These are phyloP conservation scores for Waitea zeae DNA, from an alignment of 1,284 basidiomycete genomes.

Conservation along the genomic window DNA sequence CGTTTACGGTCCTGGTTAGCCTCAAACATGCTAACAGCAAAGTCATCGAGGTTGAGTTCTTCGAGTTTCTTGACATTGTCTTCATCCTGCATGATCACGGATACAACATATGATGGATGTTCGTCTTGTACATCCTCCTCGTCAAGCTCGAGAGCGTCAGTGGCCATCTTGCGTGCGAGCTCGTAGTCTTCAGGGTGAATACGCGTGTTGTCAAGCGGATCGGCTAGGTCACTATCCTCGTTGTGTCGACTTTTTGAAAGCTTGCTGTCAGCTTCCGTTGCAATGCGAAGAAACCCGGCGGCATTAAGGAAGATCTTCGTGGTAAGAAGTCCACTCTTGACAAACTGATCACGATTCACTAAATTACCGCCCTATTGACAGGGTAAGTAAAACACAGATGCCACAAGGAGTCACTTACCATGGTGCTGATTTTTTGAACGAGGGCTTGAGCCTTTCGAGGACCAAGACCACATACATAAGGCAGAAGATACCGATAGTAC, in stretches of 20 bases:
- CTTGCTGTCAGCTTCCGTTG: constrained; percentile 47
- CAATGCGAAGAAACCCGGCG: constrained; percentile 80
- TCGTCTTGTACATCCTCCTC: constrained; percentile 88
- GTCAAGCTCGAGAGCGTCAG: constrained; percentile 89
- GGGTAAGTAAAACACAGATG: background rate
- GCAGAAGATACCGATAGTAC: constrained; percentile 80
- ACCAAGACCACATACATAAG: constrained; percentile 87
- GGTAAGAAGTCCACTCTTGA: constrained; percentile 64
- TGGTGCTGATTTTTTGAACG: constrained; percentile 62
- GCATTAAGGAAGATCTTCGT: constrained; percentile 85
- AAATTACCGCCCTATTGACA: constrained; percentile 60
- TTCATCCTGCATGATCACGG: constrained; percentile 70
- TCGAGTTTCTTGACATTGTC: constrained; percentile 73
- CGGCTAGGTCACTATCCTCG: constrained; percentile 52
- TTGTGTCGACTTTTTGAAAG: constrained; percentile 49
- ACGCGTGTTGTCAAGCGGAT: constrained; percentile 89
- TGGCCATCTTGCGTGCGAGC: constrained; percentile 96
- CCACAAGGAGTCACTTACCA: constrained; percentile 46
- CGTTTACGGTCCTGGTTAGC: constrained; percentile 77
- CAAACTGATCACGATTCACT: constrained; percentile 71
- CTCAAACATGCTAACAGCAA: constrained; percentile 82
- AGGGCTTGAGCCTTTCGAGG: constrained; percentile 87
- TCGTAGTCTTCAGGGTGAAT: constrained; percentile 99
- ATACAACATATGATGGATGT: constrained; percentile 78
- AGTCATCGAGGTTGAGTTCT: constrained; percentile 92